Percentiles rank a stretch among this genome's conserved stretches.
These are phyloP conservation scores for Metschnikowia aberdeeniae DNA, from an alignment of 805 yeast genomes.

Conservation along the genomic window DNA sequence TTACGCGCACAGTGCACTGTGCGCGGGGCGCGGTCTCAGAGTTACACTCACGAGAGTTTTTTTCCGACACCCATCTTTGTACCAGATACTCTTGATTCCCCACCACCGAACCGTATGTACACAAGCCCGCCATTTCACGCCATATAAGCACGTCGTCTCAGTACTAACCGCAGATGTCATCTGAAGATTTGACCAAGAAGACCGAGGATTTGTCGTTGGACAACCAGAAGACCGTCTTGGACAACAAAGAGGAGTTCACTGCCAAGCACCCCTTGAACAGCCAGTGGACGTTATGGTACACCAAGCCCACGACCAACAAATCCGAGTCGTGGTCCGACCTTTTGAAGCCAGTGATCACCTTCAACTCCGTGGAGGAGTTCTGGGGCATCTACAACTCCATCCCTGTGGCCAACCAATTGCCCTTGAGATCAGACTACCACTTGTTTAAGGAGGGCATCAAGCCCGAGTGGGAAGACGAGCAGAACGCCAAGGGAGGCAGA, in stretches of 20 bases:
- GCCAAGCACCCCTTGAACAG: conserved; percentile 87
- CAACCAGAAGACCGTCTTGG: conserved; percentile 48
- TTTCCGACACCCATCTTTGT: conserved; percentile 21
- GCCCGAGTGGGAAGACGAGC: conserved; percentile 97
- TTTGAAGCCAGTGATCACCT: conserved; percentile 87
- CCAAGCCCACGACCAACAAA: conserved; percentile 80
- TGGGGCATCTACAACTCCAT: conserved; percentile 97
- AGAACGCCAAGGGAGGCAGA: conserved; percentile 88
- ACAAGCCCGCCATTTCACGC: not conserved
- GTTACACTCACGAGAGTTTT: conserved; percentile 23
- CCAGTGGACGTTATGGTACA: conserved; percentile 96
- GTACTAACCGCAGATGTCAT: conserved; percentile 27
- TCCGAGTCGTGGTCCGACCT: conserved; percentile 89
- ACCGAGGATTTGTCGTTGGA: conserved; percentile 43
- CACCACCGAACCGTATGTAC: conserved; percentile 13
- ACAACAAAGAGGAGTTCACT: conserved; percentile 58
- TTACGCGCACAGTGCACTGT: conserved; percentile 10
- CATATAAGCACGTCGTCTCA: too few species aligned
- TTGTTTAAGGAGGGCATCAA: conserved; percentile 89
- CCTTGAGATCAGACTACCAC: conserved; percentile 90
- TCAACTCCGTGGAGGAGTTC: conserved; percentile 94
- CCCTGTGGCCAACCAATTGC: conserved; percentile 88
- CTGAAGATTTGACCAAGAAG: conserved; percentile 43
- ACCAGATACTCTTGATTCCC: conserved; percentile 5
- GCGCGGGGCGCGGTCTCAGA: conserved; percentile 11